Conservation (phyloP, 345 rosid species). For the Eucalyptus cladocalyx region DNA sequence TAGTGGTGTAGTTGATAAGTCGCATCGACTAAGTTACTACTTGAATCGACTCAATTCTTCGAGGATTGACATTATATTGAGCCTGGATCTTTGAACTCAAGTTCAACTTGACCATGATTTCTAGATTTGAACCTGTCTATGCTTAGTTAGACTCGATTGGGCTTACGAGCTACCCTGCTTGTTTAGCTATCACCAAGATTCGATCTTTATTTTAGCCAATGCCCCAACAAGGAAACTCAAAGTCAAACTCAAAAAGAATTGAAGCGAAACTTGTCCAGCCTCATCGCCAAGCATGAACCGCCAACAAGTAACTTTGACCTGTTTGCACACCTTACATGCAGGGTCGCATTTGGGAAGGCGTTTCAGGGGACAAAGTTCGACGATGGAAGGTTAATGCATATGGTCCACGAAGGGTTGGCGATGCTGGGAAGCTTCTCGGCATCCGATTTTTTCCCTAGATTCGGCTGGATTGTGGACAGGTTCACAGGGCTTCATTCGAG, state of each 20-base stretch:
- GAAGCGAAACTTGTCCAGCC: neutral
- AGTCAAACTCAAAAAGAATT: neutral
- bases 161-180: neutral
- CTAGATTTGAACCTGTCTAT: neutral
- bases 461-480: slow-evolving; percentile 10
- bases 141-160: neutral
- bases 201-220: neutral
- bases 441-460: slow-evolving; percentile 3
- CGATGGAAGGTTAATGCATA: neutral
- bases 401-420: neutral
- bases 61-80: neutral
- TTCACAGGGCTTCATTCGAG: neutral
- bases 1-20: neutral
- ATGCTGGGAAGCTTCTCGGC: neutral
- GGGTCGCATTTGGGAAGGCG: slow-evolving; percentile 11
- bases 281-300: neutral
- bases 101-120: neutral
- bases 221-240: neutral
- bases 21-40: neutral
- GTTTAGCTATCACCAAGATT: neutral
- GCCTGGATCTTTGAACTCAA: neutral
- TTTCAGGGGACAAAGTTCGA: slow-evolving; percentile 4
- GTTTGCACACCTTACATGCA: neutral
- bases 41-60: neutral
- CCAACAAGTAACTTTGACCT: neutral